Evolutionary conservation across 78 protist species (phyloP).

Genomic region (Guillardia theta): DNA sequence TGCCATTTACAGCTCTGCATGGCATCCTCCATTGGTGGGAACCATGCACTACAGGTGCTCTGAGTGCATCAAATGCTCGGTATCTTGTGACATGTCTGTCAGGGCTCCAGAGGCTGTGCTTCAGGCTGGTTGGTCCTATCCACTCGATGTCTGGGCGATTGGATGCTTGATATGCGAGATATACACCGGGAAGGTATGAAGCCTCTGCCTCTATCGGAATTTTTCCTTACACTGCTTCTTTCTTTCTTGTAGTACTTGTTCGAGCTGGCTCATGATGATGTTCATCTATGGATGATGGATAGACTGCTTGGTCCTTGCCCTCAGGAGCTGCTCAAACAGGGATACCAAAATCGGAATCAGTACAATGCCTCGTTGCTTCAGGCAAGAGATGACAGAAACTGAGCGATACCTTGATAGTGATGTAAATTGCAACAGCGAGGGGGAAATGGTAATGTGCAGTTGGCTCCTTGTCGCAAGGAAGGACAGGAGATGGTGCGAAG

Average conservation of each 20-base stretch:
- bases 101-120: not conserved
- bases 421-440: not conserved
- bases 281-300: not conserved
- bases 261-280: not conserved
- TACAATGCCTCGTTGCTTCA: not conserved
- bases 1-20: not conserved
- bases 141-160: not conserved
- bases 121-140: constrained; percentile 18
- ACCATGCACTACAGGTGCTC: constrained; percentile 1
- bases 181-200: not conserved
- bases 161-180: not conserved
- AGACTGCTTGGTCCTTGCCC: not conserved
- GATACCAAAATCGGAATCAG: not conserved
- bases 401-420: not conserved
- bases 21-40: not conserved
- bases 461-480: not conserved
- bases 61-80: too few relatives aligned
- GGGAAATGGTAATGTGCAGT: not conserved
- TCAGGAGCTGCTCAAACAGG: not conserved
- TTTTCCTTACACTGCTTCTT: too few relatives aligned
- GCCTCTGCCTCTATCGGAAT: too few relatives aligned
- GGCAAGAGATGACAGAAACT: not conserved
- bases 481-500: not conserved
- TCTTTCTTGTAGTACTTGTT: not conserved
- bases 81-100: too few relatives aligned